Base-by-base conservation (phyloP, 306 rosid genomes). In the Canavalia gladiata region DNA sequence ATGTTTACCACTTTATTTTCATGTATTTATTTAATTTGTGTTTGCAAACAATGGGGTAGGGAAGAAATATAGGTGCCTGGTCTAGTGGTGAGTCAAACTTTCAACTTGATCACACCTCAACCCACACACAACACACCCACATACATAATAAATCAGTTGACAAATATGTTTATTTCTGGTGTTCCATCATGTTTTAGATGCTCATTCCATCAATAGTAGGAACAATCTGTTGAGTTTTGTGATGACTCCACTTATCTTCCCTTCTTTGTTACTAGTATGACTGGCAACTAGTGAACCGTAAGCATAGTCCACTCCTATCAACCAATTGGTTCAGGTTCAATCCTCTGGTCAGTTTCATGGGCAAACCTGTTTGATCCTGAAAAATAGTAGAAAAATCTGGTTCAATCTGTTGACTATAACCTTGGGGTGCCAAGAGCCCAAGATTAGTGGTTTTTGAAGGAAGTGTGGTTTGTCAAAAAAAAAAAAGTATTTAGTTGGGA, bases 1-100 rank as follows among this genome's bases (percentile, higher is more conserved):
- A 45, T 2, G 6, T 37, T 72, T 71, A 12, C 59, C 30, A 45
- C 34, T 10, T 77, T 42, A 52, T 31, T 58, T 46, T 33, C 51
- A 3, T 46, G 25, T 57, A 9, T 46, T 33, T 51, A 3, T 46
- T 35, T 57, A 9, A 6, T 58, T 18, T 8, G 42, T 57, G 64
- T 46, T 34, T 69, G 5, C 11, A 12, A 68, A 30, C 68, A 54
- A 35, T 18, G 18, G 68, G 52, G 8, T 4, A 33, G 29, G 49
- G 55, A 12, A 37, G 81, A 52, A 28, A 79, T 5, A n/a, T 46
- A 46, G 59, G 41, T 55, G 45, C 77, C 71, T 50, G 4, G 47
- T 47, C 69, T 41, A 4, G 11, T 33, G 1, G 47, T 6, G 49
- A 13, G 5, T 41, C 0, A 1, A 72, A 50, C 56, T 8, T 51